Percentiles rank a stretch among this genome's conserved stretches.
Conservation (phyloP, 2,329 filamentous ascomycete genomes). For the Onygenales sp. region DNA sequence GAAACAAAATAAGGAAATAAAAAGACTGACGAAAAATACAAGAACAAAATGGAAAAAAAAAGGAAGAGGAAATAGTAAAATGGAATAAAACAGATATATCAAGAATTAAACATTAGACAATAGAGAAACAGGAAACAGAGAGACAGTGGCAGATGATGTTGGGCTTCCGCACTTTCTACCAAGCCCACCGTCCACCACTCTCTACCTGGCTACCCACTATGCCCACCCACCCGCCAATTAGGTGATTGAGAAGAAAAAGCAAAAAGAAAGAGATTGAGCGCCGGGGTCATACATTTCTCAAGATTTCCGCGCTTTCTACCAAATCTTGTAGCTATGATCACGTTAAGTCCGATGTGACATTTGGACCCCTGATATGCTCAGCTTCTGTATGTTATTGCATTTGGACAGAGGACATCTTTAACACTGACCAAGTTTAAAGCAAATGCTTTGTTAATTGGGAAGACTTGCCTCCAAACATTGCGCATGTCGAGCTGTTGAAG, state of each 20-base stretch:
- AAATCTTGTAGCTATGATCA: not conserved
- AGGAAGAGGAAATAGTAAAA: not conserved
- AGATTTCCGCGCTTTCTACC: constrained; percentile 1
- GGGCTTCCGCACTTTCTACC: not conserved
- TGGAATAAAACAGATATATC: not conserved
- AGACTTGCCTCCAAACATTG: too few relatives aligned
- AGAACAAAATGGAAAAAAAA: not conserved
- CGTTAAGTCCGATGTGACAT: not conserved
- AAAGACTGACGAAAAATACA: not conserved
- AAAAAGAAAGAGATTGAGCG: too few relatives aligned
- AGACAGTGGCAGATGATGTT: not conserved
- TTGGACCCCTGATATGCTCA: not conserved
- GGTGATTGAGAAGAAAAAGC: too few relatives aligned
- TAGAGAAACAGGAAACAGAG: not conserved
- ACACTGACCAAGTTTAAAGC: too few relatives aligned
- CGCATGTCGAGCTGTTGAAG: too few relatives aligned
- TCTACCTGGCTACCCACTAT: too few relatives aligned
- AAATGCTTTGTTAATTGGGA: too few relatives aligned
- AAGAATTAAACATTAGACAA: not conserved
- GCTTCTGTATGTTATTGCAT: too few relatives aligned
- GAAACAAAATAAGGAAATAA: not conserved
- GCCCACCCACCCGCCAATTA: too few relatives aligned
- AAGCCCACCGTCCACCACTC: too few relatives aligned
- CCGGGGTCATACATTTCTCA: too few relatives aligned
- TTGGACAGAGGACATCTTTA: too few relatives aligned